Evolutionary conservation across 2,329 filamentous ascomycete species (phyloP), one percentile per base, ranked within the genome.

Genomic region (Trichoderma endophyticum): DNA sequence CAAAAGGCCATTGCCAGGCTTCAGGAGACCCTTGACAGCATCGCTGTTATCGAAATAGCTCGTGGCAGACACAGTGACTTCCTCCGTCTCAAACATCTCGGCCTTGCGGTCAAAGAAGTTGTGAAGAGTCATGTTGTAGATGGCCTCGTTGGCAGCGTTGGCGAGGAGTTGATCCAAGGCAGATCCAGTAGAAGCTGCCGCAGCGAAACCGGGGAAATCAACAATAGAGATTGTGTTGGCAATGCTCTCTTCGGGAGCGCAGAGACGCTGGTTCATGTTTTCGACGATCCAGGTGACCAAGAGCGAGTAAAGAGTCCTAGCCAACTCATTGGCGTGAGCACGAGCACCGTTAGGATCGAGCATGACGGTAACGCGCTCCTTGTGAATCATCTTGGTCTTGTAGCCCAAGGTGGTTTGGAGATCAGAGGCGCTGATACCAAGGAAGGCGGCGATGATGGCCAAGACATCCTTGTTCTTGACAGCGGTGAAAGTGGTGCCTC

Each of bases 41-140:
- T 98, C 96, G 0, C 93, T 94, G 81, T 98, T 99, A 82, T 99
- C 96, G 77, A 98, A 99, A 82, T 98, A 99, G 83, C 94, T 97
- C 0, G 95, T 98, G 0, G 95, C 91, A 2, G 95, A 89, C 3
- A 99, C 93, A 36, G 87, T 90, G 43, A 99, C 93, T 80, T 99
- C 96, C 80, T 99, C 96, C 1, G 92, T 94, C 79, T 99, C 96
- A 26, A 99, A 87, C 83, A 97, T 89, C 74, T 98, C 95, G 0
- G 95, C 94, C 81, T 96, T 97, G 76, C 92, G 91, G 78, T 98
- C 95, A 80, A 98, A 99, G 83, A 99, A 98, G 81, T 93, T 97
- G 79, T 97, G 95, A 28, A 98, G 86, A 39, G 94, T 95, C 77
- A 97, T 91, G 79, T 98, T 96, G 84, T 98, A 98, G 12, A 98